These are phyloP conservation scores for Pezicula neosporulosa DNA, from an alignment of 2,329 filamentous ascomycete species.

Conservation along the genomic window DNA sequence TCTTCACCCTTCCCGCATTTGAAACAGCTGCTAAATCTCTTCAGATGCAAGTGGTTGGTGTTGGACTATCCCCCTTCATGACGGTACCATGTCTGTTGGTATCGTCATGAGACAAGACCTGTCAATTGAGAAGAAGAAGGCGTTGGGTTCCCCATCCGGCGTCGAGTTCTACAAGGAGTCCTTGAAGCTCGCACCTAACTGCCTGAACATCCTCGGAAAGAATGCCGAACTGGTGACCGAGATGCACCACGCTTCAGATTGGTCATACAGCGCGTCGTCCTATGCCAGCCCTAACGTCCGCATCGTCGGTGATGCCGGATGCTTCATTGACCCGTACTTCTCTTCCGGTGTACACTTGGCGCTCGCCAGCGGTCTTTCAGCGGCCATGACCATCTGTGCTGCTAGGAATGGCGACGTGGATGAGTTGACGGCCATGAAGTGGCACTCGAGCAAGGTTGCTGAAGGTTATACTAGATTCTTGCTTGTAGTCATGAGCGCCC, in stretches of 20 bases:
- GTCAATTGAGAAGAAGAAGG: slow-evolving; percentile 31
- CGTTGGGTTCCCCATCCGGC: slow-evolving; percentile 11
- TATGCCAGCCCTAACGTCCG: slow-evolving; percentile 36
- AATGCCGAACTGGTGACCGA: slow-evolving; percentile 29
- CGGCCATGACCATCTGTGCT: slow-evolving; percentile 40
- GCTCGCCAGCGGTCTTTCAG: slow-evolving; percentile 38
- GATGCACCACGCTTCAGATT: slow-evolving; percentile 38
- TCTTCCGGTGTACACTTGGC: slow-evolving; percentile 37
- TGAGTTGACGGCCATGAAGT: slow-evolving; percentile 33
- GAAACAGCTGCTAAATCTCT: slow-evolving; percentile 5
- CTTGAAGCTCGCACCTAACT: slow-evolving; percentile 30
- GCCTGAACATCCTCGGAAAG: slow-evolving; percentile 27
- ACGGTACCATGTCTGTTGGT: slow-evolving; percentile 40
- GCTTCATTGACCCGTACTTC: slow-evolving; percentile 37
- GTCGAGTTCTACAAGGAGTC: slow-evolving; percentile 32
- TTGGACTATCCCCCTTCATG: slow-evolving; percentile 48
- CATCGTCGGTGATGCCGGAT: slow-evolving; percentile 33
- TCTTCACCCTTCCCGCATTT: background rate
- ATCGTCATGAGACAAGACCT: slow-evolving; percentile 38
- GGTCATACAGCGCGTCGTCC: slow-evolving; percentile 40
- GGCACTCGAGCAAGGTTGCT: slow-evolving; percentile 41
- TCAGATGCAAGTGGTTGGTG: slow-evolving; percentile 44
- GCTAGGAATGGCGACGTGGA: slow-evolving; percentile 32
- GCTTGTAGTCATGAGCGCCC: slow-evolving; percentile 34
- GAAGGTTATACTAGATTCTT: slow-evolving; percentile 46